These are phyloP conservation scores for Solanum lignicaule DNA, from an alignment of 257 asterid genomes.

Conservation along the genomic window DNA sequence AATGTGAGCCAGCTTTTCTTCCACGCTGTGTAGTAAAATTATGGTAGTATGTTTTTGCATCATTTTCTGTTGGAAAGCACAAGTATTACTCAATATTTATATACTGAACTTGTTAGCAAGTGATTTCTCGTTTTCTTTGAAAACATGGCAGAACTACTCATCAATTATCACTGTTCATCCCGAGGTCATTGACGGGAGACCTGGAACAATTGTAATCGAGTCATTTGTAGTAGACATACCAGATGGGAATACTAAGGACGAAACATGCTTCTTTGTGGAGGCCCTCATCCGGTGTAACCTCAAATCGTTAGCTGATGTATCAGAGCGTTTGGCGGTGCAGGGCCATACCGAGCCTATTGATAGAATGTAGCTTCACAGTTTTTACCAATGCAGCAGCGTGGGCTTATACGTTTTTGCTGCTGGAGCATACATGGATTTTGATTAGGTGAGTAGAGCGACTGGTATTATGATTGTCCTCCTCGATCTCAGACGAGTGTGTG, in stretches of 20 bases:
- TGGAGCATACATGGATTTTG: conserved; percentile 3
- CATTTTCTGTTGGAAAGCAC: neutral
- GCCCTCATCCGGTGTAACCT: conserved; percentile 10
- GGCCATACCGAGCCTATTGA: conserved; percentile 11
- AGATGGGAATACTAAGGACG: conserved; percentile 7
- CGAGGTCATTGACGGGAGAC: conserved; percentile 6
- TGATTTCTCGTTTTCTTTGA: neutral
- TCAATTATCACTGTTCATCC: conserved; percentile 6
- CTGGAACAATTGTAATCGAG: conserved; percentile 9
- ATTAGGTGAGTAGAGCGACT: neutral
- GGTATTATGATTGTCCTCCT: neutral
- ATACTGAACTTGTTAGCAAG: neutral
- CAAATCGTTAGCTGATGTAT: conserved; percentile 7
- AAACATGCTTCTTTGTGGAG: conserved; percentile 15
- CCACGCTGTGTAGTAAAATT: neutral
- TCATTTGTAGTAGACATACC: conserved; percentile 11
- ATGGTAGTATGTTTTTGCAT: neutral
- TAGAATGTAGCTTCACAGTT: neutral
- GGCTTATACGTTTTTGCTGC: neutral
- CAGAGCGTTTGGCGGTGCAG: conserved; percentile 10
- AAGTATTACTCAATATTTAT: neutral
- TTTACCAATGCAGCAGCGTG: neutral
- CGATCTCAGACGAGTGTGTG: neutral
- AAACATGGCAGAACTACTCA: conserved; percentile 6
- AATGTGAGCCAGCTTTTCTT: neutral